Conservation (phyloP, 148 eudicot species). For the Euryodendron excelsum region DNA sequence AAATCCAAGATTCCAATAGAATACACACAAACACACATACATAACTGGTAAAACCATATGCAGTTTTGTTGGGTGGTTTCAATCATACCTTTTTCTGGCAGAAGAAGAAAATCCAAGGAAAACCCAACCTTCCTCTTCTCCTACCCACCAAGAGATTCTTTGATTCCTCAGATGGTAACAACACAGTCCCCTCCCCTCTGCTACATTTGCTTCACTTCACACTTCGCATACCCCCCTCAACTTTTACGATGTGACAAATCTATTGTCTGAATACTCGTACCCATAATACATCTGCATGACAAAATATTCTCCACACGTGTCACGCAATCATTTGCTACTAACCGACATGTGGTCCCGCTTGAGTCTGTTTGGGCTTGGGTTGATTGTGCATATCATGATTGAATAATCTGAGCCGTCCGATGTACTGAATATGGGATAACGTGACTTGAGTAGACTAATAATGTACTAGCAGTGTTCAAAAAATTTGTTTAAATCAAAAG, state of each 20-base stretch:
- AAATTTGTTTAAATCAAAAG: not conserved
- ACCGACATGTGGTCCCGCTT: not conserved
- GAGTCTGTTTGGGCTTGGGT: not conserved
- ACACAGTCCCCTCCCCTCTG: not conserved
- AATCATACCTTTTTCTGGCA: constrained; percentile 17
- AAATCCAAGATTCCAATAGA: constrained; percentile 3
- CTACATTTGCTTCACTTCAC: constrained; percentile 15
- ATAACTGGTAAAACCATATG: constrained; percentile 7
- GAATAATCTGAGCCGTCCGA: not conserved
- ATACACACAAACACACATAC: not conserved
- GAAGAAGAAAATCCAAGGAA: constrained; percentile 10
- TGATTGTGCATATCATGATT: no score
- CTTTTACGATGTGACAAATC: constrained; percentile 13
- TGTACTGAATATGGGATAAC: not conserved
- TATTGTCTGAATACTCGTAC: constrained; percentile 8
- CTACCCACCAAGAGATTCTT: constrained; percentile 22
- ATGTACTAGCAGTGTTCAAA: not conserved
- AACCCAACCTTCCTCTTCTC: constrained; percentile 12
- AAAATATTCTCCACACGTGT: not conserved
- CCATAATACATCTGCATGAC: not conserved
- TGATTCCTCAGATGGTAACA: constrained; percentile 17
- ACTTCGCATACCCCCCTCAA: not conserved
- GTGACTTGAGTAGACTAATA: not conserved
- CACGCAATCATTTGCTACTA: not conserved
- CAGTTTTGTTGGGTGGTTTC: constrained; percentile 3